phyloP scores from a whole-genome alignment of 1,284 basidiomycete genomes.

The Ustilago crameri region DNA sequence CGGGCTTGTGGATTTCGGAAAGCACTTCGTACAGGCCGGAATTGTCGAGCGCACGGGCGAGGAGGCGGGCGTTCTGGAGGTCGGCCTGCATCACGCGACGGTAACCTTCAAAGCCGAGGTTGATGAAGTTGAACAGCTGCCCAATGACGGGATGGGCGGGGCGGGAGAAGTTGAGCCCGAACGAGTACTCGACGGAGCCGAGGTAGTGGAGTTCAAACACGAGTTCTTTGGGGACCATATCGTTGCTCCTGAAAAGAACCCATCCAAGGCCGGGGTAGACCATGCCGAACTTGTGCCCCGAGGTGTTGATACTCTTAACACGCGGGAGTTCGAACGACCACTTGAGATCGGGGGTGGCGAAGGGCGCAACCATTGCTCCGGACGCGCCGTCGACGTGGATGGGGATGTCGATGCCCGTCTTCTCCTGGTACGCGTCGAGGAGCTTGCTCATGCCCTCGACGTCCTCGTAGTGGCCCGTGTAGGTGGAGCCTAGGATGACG shows the following conservation, averaged over 20 bases:
- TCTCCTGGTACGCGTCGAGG: slow-evolving; percentile 85
- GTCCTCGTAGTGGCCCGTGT: slow-evolving; percentile 92
- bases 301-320: slow-evolving; percentile 83
- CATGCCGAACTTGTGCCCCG: slow-evolving; percentile 84
- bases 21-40: slow-evolving; percentile 78
- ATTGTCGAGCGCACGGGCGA: slow-evolving; percentile 85
- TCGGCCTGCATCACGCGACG: slow-evolving; percentile 75
- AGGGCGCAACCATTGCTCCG: slow-evolving; percentile 75
- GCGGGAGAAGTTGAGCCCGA: slow-evolving; percentile 93
- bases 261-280: slow-evolving; percentile 78
- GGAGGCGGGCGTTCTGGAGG: slow-evolving; percentile 79
- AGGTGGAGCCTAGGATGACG: slow-evolving; percentile 78
- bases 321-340: slow-evolving; percentile 78
- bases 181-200: slow-evolving; percentile 70
- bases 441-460: slow-evolving; percentile 86
- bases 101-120: slow-evolving; percentile 65
- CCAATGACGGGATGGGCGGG: slow-evolving; percentile 89
- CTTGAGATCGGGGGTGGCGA: slow-evolving; percentile 77
- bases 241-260: slow-evolving; percentile 61
- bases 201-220: slow-evolving; percentile 86
- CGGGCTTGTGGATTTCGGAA: slow-evolving; percentile 70
- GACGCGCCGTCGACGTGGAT: slow-evolving; percentile 75
- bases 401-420: slow-evolving; percentile 74
- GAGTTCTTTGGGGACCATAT: slow-evolving; percentile 70
- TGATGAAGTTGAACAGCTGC: slow-evolving; percentile 82